A percentile compares a stretch with the other conserved stretches of the same genome.
These are phyloP conservation scores for Malus sieversii DNA, from an alignment of 306 rosid genomes.

Conservation along the genomic window DNA sequence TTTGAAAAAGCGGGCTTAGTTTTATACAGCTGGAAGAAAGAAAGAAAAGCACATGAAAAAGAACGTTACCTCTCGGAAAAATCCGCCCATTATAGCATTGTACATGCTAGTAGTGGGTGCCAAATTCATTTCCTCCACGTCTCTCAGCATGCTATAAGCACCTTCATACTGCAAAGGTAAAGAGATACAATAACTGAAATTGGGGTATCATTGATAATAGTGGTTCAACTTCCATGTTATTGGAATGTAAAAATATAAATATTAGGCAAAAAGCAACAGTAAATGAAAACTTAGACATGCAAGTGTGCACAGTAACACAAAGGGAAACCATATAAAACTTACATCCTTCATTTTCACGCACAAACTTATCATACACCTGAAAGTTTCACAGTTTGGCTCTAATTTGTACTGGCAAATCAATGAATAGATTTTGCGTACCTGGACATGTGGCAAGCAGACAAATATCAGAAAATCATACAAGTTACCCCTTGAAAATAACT, in stretches of 20 bases:
- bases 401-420: constrained; percentile 35
- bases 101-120: constrained; percentile 48
- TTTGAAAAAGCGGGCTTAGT: not conserved
- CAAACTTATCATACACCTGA: constrained; percentile 57
- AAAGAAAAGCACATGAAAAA: constrained; percentile 15
- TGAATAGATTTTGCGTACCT: constrained; percentile 66
- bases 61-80: constrained; percentile 69
- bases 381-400: constrained; percentile 49
- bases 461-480: constrained; percentile 5
- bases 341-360: constrained; percentile 67
- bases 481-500: not conserved
- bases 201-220: not conserved
- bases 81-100: constrained; percentile 83
- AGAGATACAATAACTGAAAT: constrained; percentile 4
- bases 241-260: constrained; percentile 3
- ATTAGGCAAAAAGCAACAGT: not conserved
- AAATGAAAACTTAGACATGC: constrained; percentile 14
- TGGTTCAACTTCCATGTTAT: constrained; percentile 6
- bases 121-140: constrained; percentile 41
- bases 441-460: not conserved
- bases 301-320: not conserved
- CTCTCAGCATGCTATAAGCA: constrained; percentile 55
- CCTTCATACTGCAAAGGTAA: constrained; percentile 50
- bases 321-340: constrained; percentile 18
- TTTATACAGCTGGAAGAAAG: not conserved